Evolutionary conservation across 257 asterid genomes (phyloP).

Genomic region (Echium plantagineum): DNA sequence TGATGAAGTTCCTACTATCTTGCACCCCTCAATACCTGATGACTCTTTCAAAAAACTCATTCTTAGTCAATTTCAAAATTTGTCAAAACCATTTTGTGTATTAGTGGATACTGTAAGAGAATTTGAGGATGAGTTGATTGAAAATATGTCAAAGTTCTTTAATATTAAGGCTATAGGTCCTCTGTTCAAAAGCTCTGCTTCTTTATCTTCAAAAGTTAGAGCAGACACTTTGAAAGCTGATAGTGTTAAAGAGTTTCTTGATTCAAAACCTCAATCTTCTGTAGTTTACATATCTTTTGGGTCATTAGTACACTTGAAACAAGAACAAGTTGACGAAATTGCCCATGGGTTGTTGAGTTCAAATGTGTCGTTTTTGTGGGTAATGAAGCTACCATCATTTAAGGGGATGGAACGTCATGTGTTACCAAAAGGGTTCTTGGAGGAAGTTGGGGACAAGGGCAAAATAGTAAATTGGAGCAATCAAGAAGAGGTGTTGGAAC

Average conservation of each 20-base stretch:
- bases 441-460: conserved; percentile 39
- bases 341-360: conserved; percentile 49
- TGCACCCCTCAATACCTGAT: conserved; percentile 35
- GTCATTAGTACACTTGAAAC: conserved; percentile 41
- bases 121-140: conserved; percentile 33
- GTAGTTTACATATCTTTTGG: conserved; percentile 84
- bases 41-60: conserved; percentile 27
- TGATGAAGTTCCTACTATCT: conserved; percentile 57
- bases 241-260: conserved; percentile 44
- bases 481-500: conserved; percentile 63
- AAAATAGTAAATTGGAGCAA: conserved; percentile 63
- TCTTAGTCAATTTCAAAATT: conserved; percentile 41
- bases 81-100: conserved; percentile 36
- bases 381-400: conserved; percentile 29
- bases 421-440: conserved; percentile 47
- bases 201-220: conserved; percentile 5
- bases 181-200: conserved; percentile 25
- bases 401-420: conserved; percentile 15
- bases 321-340: conserved; percentile 58
- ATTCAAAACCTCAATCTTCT: conserved; percentile 31
- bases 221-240: conserved; percentile 27
- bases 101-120: conserved; percentile 62
- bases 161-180: conserved; percentile 64
- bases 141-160: conserved; percentile 30
- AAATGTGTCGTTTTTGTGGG: conserved; percentile 55